Conservation (phyloP, 768 basidiomycete species). For the Tylopilus rubrobrunneus region DNA sequence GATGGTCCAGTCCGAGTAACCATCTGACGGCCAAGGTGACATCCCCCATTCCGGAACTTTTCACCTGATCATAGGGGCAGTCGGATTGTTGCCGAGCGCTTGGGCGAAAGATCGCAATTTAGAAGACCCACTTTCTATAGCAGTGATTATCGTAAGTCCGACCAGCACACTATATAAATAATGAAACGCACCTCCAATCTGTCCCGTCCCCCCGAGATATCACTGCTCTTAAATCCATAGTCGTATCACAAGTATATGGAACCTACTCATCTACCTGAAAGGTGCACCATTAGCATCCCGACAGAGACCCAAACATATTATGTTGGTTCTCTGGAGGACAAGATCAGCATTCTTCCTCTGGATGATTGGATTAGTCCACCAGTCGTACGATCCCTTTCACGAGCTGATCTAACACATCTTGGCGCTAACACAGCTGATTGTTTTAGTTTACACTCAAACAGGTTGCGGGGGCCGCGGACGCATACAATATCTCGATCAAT, state of each 20-base stretch:
- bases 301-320: neutral
- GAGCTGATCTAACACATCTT: neutral
- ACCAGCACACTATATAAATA: neutral
- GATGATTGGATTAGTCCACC: neutral
- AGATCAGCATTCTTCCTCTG: neutral
- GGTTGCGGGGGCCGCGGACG: neutral
- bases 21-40: no score
- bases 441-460: neutral
- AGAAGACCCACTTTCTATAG: no score
- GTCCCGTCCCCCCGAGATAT: no score
- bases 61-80: no score
- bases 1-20: neutral
- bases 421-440: neutral
- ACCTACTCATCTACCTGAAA: neutral
- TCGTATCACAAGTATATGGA: no score
- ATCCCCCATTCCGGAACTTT: neutral
- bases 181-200: neutral
- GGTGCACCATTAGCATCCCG: neutral
- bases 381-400: neutral
- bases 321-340: neutral
- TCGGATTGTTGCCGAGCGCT: neutral
- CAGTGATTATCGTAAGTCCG: neutral
- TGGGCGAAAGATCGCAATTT: neutral
- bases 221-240: no score
- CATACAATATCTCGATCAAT: neutral